Evolutionary conservation across 257 asterid genomes (phyloP).

Genomic region (Galeopsis tetrahit): DNA sequence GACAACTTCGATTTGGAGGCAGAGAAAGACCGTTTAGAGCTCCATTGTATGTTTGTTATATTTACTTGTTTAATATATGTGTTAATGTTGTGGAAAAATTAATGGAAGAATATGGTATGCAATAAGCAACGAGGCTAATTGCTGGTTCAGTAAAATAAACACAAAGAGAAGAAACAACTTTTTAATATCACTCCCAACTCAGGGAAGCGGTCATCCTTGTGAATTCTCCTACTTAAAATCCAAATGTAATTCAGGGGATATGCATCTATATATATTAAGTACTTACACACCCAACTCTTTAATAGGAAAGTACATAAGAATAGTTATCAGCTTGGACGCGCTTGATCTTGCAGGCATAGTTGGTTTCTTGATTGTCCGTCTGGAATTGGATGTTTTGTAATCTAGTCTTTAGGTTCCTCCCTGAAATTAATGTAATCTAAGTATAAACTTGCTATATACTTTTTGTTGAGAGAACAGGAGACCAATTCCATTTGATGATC

Average conservation of each 20-base stretch:
- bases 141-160: not conserved
- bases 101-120: not conserved
- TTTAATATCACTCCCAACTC: not conserved
- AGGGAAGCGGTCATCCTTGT: not conserved
- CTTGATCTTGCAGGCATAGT: not conserved
- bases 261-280: not conserved
- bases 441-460: not conserved
- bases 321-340: not conserved
- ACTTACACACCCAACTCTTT: not conserved
- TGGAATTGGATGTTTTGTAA: not conserved
- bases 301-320: not conserved
- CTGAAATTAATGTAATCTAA: not conserved
- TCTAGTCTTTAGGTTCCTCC: not conserved
- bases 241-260: not conserved
- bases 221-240: not conserved
- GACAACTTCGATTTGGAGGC: slow-evolving; percentile 98
- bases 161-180: not conserved
- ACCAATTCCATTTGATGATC: slow-evolving; percentile 75
- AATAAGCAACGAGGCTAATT: not conserved
- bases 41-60: slow-evolving; percentile 55
- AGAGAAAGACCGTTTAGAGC: slow-evolving; percentile 94
- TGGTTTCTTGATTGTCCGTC: not conserved
- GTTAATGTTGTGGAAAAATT: not conserved
- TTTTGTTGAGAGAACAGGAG: slow-evolving; percentile 51
- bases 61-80: slow-evolving; percentile 16